These are phyloP conservation scores for Mikania micrantha DNA, from an alignment of 129 eudicot species.

Conservation along the genomic window DNA sequence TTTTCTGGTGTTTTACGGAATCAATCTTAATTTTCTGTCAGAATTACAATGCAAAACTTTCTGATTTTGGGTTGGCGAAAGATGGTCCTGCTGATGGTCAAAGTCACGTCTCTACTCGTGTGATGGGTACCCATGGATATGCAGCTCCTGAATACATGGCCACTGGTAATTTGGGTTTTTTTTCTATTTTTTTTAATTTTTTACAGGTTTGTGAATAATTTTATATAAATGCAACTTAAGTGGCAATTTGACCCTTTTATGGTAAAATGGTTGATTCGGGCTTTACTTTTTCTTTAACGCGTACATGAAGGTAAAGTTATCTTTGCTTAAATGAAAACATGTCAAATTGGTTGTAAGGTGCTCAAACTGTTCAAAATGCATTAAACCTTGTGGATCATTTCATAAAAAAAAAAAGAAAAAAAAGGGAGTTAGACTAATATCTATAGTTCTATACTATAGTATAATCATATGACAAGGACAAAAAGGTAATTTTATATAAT, in stretches of 20 bases:
- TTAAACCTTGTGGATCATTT: neutral
- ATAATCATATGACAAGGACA: no score
- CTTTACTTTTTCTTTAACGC: neutral
- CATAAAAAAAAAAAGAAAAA: neutral
- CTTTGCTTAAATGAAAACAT: neutral
- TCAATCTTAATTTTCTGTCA: neutral
- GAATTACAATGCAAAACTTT: constrained; percentile 5
- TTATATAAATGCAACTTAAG: no score
- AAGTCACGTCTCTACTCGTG: neutral
- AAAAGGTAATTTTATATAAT: no score
- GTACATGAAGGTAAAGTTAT: neutral
- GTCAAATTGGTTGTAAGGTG: neutral
- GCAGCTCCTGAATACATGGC: constrained; percentile 5
- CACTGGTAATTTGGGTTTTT: neutral
- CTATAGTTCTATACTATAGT: neutral
- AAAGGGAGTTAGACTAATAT: no score
- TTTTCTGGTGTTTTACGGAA: neutral
- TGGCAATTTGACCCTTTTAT: neutral
- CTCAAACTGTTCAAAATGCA: neutral
- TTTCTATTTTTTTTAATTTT: no score
- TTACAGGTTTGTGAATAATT: no score
- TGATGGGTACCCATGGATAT: neutral
- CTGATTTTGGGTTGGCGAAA: neutral
- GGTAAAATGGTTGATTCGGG: neutral
- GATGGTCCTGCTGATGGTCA: neutral